Evolutionary conservation across 1,284 basidiomycete genomes (phyloP), one percentile per base, ranked within the genome.

Genomic region (Schizopora paradoxa): DNA sequence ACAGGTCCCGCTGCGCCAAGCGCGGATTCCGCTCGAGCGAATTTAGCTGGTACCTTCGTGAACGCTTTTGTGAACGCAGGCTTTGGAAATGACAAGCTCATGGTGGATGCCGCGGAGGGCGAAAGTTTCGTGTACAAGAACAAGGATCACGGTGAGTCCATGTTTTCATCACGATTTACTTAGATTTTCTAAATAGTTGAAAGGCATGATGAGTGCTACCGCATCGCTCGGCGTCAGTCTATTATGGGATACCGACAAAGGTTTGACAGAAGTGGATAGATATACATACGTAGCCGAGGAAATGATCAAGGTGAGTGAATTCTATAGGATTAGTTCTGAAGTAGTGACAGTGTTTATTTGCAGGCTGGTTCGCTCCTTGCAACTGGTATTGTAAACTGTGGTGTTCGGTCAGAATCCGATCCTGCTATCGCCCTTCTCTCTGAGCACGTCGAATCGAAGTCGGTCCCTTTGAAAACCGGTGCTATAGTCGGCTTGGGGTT

Each of bases 111-210:
- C 1, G 88, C 92, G 48, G 94, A 97, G 60, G 95, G 95, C 18
- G 89, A 85, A 65, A 94, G 91, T 57, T 99, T 94, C 91, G 93
- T 99, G 54, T 99, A 99, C 76, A 98, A 98, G 78, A 98, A 98
- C 73, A 98, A 98, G 69, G 95, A 98, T 47, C 88, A 96, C 52
- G 90, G 89, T 84, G 52, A 25, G 72, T 56, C 18, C 10, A 41
- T 35, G 36, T 43, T 21, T 41, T 37, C 28, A 25, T n/a, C 29
- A 18, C 11, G n/a, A 13, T 27, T 31, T n/a, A n/a, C 11, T 43
- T 10, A 14, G 37, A 18, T 14, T 35, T 50, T 21, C 26, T 50
- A 22, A 34, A 14, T 33, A 18, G 26, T 4, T 44, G 5, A 37
- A 49, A 28, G 45, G 92, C 48, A 98, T 97, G 92, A 83, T 96